These are phyloP conservation scores for Nannochloropsis gaditana DNA, from an alignment of 108 stramenopile species.

Conservation along the genomic window DNA sequence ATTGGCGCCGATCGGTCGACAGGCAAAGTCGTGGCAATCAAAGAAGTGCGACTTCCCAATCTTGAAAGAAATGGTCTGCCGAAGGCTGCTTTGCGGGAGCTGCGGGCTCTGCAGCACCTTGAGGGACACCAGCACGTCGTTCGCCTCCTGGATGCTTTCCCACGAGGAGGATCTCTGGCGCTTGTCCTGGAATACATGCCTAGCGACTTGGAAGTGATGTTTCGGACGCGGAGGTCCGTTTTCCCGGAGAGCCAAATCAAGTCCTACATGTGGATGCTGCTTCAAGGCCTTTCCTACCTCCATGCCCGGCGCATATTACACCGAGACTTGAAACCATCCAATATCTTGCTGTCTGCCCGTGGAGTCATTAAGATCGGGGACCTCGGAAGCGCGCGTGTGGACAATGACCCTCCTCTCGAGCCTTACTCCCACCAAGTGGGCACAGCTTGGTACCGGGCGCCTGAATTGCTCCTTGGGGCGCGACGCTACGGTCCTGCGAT, in stretches of 20 bases:
- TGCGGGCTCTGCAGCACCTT: constrained; percentile 25
- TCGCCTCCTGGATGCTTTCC: constrained; percentile 27
- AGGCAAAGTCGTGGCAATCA: neutral
- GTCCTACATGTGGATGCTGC: constrained; percentile 27
- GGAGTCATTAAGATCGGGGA: constrained; percentile 53
- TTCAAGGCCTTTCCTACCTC: constrained; percentile 48
- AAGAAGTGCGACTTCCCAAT: neutral
- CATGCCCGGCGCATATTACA: constrained; percentile 48
- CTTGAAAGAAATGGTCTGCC: constrained; percentile 20
- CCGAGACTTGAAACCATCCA: constrained; percentile 53
- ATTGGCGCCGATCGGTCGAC: neutral
- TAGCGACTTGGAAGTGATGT: constrained; percentile 27
- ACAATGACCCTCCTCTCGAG: neutral
- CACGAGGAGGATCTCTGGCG: neutral
- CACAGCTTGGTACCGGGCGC: constrained; percentile 54
- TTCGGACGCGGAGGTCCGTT: constrained; percentile 4
- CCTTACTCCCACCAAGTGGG: constrained; percentile 33
- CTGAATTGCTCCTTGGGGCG: constrained; percentile 49
- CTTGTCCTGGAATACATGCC: constrained; percentile 45
- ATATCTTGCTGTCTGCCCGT: constrained; percentile 46
- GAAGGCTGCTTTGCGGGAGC: constrained; percentile 33
- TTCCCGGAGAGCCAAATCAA: constrained; percentile 28
- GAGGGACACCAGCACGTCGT: constrained; percentile 24
- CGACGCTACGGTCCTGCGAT: constrained; percentile 39
- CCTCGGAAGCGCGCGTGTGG: constrained; percentile 51